Evolutionary conservation across 2,329 filamentous ascomycete genomes (phyloP), one percentile per base, ranked within the genome.

Genomic region (Xenosphaeropsis pyriputrescens): DNA sequence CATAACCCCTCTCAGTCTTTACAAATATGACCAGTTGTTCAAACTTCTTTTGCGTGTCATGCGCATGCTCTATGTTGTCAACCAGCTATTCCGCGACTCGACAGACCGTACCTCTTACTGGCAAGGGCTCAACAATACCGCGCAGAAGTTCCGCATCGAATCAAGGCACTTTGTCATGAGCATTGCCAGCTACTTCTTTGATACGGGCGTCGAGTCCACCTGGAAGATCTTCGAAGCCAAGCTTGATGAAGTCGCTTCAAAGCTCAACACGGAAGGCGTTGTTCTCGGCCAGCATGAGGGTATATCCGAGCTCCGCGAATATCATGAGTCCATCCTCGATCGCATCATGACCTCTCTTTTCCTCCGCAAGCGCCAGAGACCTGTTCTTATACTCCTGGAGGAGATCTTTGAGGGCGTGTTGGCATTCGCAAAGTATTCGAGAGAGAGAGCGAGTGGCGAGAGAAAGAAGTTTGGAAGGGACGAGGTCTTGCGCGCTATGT

Each of bases 21-120:
- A 75, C 39, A 85, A 85, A 47, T 96, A 95, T 50, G 91, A 96
- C 54, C 67, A 69, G 34, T 70, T 95, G 29, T 96, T 95, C 62
- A 82, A 77, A 48, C 68, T 85, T 13, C 62, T 95, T 1, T 64
- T 96, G 3, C 75, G 84, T 3, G 62, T 93, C 1, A 57, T 85
- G 11, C 75, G 91, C 26, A 79, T 95, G 72, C 63, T 85, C 4
- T 88, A 81, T 43, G 76, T 88, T 1, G 72, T 80, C 9, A 74
- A 76, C 38, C 68, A 75, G 41, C 63, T 85, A 6, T 73, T 73
- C 44, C 68, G 68, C 16, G 70, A 79, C 48, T 64, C 71, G 2
- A 70, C 62, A 19, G 53, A 58, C 8, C 54, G 59, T 19, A 43
- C 39, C 6, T 48, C 43, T 8, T 37, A 41, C 11, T 46, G 43